Percentiles rank a stretch among this genome's conserved stretches.
phyloP scores from a whole-genome alignment of 2,329 filamentous ascomycete genomes.

The Orbilia ellipsospora region DNA sequence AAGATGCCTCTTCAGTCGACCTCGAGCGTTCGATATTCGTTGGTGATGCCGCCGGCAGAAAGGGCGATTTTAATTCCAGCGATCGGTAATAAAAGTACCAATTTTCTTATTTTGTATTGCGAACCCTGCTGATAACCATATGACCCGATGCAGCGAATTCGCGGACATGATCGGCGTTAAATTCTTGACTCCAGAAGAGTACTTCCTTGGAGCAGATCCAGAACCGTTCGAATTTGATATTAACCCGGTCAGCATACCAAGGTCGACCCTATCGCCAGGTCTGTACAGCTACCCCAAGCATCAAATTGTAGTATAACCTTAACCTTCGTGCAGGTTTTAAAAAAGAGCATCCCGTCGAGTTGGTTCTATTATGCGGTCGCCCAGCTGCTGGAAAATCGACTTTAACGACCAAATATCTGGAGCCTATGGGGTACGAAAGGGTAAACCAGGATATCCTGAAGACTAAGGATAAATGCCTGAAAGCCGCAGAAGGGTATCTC shows the following conservation, averaged over 20 bases:
- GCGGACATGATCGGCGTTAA: constrained; percentile 83
- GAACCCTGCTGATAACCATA: constrained; percentile 41
- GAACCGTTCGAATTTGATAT: constrained; percentile 77
- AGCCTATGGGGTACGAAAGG: constrained; percentile 81
- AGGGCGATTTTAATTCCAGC: constrained; percentile 57
- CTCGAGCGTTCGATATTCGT: constrained; percentile 81
- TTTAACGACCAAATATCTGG: constrained; percentile 81
- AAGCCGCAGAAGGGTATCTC: constrained; percentile 74
- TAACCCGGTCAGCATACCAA: constrained; percentile 69
- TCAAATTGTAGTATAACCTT: no score
- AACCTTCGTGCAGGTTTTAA: constrained; percentile 59
- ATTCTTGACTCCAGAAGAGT: constrained; percentile 91
- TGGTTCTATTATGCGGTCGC: constrained; percentile 87
- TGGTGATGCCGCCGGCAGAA: constrained; percentile 80
- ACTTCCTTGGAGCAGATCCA: constrained; percentile 77
- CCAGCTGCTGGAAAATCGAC: constrained; percentile 93
- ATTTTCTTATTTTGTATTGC: neutral
- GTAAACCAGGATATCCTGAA: constrained; percentile 93
- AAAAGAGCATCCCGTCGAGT: constrained; percentile 75
- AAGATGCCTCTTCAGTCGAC: constrained; percentile 73
- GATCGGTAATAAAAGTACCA: constrained; percentile 50
- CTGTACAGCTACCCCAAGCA: neutral
- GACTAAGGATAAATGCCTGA: constrained; percentile 75
- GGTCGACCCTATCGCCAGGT: constrained; percentile 35
- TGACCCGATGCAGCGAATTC: constrained; percentile 72